Conservation (phyloP, 2,329 filamentous ascomycete genomes). For the Monilinia polystroma region DNA sequence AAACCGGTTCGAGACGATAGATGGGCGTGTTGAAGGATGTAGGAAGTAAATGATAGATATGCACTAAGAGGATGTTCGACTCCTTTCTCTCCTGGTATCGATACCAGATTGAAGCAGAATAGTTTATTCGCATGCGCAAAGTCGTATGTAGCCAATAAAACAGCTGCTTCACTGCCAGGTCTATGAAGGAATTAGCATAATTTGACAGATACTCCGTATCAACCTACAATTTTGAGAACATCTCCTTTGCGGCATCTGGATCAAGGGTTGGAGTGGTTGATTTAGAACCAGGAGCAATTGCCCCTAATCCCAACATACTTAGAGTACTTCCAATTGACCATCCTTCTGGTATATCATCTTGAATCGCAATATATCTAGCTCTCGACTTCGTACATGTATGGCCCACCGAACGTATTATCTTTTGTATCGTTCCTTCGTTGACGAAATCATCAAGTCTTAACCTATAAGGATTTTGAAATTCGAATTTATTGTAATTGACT, state of each 20-base stretch:
- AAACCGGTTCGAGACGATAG: conserved; percentile 73
- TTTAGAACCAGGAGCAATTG: conserved; percentile 67
- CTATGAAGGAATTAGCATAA: conserved; percentile 47
- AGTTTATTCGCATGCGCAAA: conserved; percentile 94
- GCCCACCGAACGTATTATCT: conserved; percentile 76
- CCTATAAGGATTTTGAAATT: conserved; percentile 95
- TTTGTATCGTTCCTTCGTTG: conserved; percentile 82
- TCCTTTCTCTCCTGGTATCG: conserved; percentile 59
- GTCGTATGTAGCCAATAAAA: conserved; percentile 85
- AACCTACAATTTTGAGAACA: conserved; percentile 76
- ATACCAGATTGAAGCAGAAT: conserved; percentile 83
- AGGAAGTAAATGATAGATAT: conserved; percentile 86
- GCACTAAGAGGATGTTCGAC: conserved; percentile 73
- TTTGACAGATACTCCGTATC: neutral
- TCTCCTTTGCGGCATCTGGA: conserved; percentile 75
- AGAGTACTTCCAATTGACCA: conserved; percentile 84
- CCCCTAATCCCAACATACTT: conserved; percentile 79
- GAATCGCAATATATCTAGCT: conserved; percentile 76
- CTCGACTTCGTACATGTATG: conserved; percentile 66
- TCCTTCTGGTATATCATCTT: conserved; percentile 85
- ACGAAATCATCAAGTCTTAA: conserved; percentile 91
- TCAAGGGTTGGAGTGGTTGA: conserved; percentile 63
- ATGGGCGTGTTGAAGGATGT: conserved; percentile 90
- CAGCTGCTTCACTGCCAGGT: conserved; percentile 74
- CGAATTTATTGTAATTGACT: conserved; percentile 99